Evolutionary conservation across 2,329 filamentous ascomycete species (phyloP), one percentile per base, ranked within the genome.

Genomic region (Hymenoscyphus infarciens): DNA sequence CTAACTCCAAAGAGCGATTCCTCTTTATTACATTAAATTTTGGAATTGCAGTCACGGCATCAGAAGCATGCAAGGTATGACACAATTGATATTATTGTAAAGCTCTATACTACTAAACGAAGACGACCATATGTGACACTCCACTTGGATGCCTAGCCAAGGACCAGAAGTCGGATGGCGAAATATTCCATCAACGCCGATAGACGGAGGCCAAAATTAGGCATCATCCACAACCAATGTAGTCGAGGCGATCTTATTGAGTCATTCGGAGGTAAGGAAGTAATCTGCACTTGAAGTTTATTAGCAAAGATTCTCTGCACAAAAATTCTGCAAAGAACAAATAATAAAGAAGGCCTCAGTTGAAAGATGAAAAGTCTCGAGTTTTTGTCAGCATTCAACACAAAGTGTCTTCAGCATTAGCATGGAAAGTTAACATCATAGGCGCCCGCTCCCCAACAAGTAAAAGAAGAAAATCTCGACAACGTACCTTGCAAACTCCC

Each of bases 321-420:
- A 31, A n/a, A 29, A 55, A 15, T 16, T 15, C 8, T 5, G 10
- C 11, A 15, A 31, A 57, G 13, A 57, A 35, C 29, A 57, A 39
- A 27, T 6, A n/a, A 63, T 61, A 67, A 67, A 66, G 10, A 35
- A 69, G 70, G 73, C 77, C 77, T 91, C 88, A 91, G 87, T 83
- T 83, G 87, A 90, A 90, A 90, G 88, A 90, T 91, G 88, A 91
- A 91, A 90, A 90, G 87, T 83, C 86, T 83, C 82, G 79, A 73
- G 70, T n/a, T 81, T 84, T 80, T 78, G 79, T 89, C 85, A 83
- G 89, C 84, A 87, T 84, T 73, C 71, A 72, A 69, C 71, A 72
- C 68, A 62, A 71, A 73, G 42, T 65, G 69, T 66, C 78, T 86
- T 91, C 87, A 81, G 88, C 79, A 85, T 90, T 90, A 90, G 87